phyloP scores from a whole-genome alignment of 83 land plant genomes.

The Picea abies region DNA sequence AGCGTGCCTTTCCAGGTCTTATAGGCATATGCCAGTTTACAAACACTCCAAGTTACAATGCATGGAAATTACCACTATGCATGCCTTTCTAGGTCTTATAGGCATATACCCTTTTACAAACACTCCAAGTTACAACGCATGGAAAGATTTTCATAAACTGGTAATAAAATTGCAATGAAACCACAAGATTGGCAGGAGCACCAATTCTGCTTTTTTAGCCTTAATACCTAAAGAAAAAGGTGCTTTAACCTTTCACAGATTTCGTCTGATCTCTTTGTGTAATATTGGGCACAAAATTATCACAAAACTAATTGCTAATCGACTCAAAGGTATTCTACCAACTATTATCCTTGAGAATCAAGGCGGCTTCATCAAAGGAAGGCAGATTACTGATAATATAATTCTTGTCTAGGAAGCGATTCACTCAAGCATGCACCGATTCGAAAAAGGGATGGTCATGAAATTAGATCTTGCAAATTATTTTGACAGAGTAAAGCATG shows the following conservation, averaged over 20 bases:
- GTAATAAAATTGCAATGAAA: no score
- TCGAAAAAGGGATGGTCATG: not conserved
- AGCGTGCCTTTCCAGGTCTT: no score
- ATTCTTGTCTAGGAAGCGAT: not conserved
- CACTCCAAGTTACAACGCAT: no score
- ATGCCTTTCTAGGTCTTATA: no score
- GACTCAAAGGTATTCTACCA: not conserved
- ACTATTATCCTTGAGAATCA: not conserved
- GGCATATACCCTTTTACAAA: no score
- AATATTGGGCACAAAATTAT: not conserved
- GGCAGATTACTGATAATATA: not conserved
- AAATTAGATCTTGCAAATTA: not conserved
- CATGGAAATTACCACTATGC: no score
- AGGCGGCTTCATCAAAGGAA: not conserved
- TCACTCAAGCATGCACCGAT: not conserved
- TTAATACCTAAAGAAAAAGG: no score
- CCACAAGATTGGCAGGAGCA: no score
- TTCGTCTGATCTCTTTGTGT: not conserved
- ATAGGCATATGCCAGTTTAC: no score
- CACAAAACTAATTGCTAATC: not conserved
- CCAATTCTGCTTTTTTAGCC: no score
- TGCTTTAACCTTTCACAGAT: not conserved
- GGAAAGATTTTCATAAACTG: no score
- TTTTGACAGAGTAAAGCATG: not conserved
- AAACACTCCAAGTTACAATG: no score